These are phyloP conservation scores for Tremella yokohamensis DNA, from an alignment of 768 basidiomycete species.

Conservation along the genomic window DNA sequence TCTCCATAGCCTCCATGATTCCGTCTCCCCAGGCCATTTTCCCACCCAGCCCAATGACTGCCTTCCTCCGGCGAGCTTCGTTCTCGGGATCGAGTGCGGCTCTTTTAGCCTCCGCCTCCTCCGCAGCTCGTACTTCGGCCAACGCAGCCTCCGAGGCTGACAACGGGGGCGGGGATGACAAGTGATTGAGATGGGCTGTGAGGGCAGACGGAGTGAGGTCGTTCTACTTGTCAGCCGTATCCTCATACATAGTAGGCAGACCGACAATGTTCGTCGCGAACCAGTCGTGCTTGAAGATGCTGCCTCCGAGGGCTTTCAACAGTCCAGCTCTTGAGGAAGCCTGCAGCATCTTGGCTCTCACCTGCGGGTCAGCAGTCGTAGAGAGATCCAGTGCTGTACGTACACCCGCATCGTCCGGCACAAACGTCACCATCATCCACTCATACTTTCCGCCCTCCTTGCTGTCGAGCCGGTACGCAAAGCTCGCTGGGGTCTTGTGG, in stretches of 20 bases:
- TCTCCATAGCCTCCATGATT: constrained; percentile 62
- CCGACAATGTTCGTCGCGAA: constrained; percentile 46
- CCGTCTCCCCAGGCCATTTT: constrained; percentile 68
- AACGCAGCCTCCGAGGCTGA: constrained; percentile 78
- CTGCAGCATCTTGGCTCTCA: constrained; percentile 50
- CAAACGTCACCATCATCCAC: constrained; percentile 50
- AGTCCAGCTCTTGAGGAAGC: constrained; percentile 46
- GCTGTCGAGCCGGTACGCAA: constrained; percentile 44
- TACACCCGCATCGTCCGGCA: constrained; percentile 48
- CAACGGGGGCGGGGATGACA: constrained; percentile 74
- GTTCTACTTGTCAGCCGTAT: constrained; percentile 30
- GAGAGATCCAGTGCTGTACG: constrained; percentile 14
- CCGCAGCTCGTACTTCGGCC: constrained; percentile 70
- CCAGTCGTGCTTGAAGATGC: constrained; percentile 48
- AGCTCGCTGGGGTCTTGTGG: constrained; percentile 46
- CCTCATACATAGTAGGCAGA: background rate
- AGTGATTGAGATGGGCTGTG: constrained; percentile 66
- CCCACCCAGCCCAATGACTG: constrained; percentile 54
- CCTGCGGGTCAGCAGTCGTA: constrained; percentile 18
- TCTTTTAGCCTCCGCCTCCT: constrained; percentile 57
- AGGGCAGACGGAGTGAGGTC: constrained; percentile 59
- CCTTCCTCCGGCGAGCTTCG: constrained; percentile 30
- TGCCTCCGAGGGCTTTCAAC: constrained; percentile 44
- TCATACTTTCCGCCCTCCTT: constrained; percentile 39
- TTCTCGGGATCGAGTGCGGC: constrained; percentile 41